A percentile compares a stretch with the other conserved stretches of the same genome.
These are phyloP conservation scores for Ceratobasidium sp. DNA, from an alignment of 1,284 basidiomycete genomes.

Conservation along the genomic window DNA sequence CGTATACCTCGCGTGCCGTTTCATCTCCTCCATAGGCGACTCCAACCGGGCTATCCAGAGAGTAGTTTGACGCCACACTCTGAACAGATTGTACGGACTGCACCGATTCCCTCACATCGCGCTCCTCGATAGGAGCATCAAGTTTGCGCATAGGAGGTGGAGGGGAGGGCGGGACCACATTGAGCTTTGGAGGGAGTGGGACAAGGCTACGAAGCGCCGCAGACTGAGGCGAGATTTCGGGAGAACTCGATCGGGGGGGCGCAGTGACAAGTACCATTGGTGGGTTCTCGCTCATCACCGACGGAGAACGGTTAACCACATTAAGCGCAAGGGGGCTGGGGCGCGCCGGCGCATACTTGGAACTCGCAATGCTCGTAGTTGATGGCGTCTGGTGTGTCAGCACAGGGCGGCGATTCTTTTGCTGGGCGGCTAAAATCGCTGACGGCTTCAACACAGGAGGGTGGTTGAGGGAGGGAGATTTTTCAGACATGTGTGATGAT, in stretches of 20 bases:
- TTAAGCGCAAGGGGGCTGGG: conserved; percentile 17
- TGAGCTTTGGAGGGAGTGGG: conserved; percentile 2
- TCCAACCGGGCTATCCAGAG: conserved; percentile 13
- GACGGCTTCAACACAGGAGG: conserved; percentile 21
- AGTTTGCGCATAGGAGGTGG: neutral
- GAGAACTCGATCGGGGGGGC: neutral
- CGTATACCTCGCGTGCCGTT: conserved; percentile 3
- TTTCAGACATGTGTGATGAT: neutral
- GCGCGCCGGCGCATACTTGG: conserved; percentile 22
- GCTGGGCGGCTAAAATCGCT: conserved; percentile 9
- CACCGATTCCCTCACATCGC: conserved; percentile 2
- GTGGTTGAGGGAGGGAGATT: neutral
- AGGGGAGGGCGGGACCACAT: conserved; percentile 18
- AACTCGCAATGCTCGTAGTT: conserved; percentile 14
- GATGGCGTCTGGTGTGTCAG: neutral
- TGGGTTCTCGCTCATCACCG: conserved; percentile 1
- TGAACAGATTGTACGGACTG: conserved; percentile 20
- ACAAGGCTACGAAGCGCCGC: neutral
- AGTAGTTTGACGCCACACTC: conserved; percentile 14
- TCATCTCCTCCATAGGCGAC: conserved; percentile 29
- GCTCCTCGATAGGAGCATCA: neutral
- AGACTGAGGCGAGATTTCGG: neutral
- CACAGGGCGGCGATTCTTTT: neutral
- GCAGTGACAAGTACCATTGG: neutral
- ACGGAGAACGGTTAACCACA: conserved; percentile 10